Conservation (phyloP, 441 rosid genomes). For the Geranium incanum region DNA sequence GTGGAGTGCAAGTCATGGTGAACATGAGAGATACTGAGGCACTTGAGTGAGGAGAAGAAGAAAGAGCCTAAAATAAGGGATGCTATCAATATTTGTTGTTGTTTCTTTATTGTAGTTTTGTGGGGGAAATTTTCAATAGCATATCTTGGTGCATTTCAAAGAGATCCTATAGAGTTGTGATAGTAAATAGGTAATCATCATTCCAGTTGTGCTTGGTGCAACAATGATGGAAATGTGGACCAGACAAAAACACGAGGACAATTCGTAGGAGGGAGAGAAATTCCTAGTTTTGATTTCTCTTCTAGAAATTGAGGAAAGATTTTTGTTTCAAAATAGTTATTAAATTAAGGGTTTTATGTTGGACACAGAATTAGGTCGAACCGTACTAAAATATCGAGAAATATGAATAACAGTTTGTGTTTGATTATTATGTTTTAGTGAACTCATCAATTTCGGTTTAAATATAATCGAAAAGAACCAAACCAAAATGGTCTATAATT, state of each 20-base stretch:
- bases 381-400: no score
- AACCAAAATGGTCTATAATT: no score
- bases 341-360: no score
- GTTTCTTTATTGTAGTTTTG: background rate
- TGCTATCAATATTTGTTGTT: background rate
- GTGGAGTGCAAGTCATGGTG: no score
- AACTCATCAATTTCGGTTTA: no score
- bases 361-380: no score
- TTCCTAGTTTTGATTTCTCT: conserved; percentile 15
- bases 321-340: no score
- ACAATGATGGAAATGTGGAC: conserved; percentile 25
- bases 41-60: background rate
- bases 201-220: conserved; percentile 23
- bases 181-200: conserved; percentile 22
- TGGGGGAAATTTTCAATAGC: conserved; percentile 11
- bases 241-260: background rate
- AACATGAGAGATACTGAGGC: no score
- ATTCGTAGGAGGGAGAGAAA: background rate
- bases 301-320: background rate
- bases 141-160: conserved; percentile 26
- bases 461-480: no score
- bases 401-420: no score
- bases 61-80: background rate
- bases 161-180: conserved; percentile 22
- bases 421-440: no score